Evolutionary conservation across 2,329 filamentous ascomycete genomes (phyloP), one percentile per base, ranked within the genome.

Genomic region (Chrysoporthe deuterocubensis): DNA sequence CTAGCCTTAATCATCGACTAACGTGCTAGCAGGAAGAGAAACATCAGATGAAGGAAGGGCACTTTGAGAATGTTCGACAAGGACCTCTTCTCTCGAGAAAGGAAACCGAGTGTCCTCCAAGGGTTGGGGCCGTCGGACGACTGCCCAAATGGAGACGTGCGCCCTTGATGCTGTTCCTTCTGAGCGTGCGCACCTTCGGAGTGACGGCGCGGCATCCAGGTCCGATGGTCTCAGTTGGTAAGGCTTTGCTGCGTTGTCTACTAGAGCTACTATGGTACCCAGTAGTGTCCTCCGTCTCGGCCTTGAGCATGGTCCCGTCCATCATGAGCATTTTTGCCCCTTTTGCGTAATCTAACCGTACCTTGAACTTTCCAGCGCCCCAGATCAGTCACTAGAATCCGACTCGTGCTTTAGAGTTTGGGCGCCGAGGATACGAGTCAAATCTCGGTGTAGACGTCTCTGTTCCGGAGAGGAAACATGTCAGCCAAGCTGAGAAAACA

Each of bases 401-500:
- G 34, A 40, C 32, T 40, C 34, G 7, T 57, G 37, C 6, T 18
- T 9, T 56, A 2, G 7, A 9, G 4, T 40, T 40, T 40, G 21
- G 48, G 48, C n/a, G 50, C 50, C 14, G 32, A 34, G 26, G 32
- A 40, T n/a, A 18, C 16, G 54, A 57, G 18, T 57, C 54, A 57
- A 18, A 57, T 40, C 54, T 57, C 54, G 32, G 54, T 16, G 40
- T 57, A 40, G 34, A 40, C 34, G 54, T 57, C 54, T 40, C 54
- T 57, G 54, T 57, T n/a, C 16, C 54, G 32, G 54, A 40, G 54
- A 18, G 34, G 18, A 40, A 32, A 57, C 32, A 56, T 5, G 54
- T 57, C 16, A 57, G 54, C 32, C 34, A 57, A 57, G 54, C 54
- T 57, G 54, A 40, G 54, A 32, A 57, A 40, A 57, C 34, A 57